Conservation (phyloP, 176 grass and related monocot species). For the Lolium rigidum region DNA sequence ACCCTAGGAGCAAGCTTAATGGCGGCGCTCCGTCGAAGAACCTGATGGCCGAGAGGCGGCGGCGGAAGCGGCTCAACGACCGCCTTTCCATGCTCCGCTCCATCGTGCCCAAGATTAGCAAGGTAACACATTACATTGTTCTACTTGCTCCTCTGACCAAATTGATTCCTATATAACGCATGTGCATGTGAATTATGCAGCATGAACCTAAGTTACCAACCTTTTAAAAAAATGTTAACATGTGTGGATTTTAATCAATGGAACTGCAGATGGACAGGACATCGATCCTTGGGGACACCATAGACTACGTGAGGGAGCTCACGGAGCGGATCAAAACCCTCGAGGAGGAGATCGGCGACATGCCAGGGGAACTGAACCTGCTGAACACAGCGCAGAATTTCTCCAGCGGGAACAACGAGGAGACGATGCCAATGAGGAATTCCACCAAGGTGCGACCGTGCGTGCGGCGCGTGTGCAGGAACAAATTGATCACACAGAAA, state of each 20-base stretch:
- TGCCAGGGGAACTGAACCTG: slow-evolving; percentile 50
- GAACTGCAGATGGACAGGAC: slow-evolving; percentile 74
- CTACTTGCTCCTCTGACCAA: not conserved
- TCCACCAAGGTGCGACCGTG: slow-evolving; percentile 58
- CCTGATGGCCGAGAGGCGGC: slow-evolving; percentile 79
- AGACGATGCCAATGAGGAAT: slow-evolving; percentile 73
- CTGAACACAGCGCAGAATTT: slow-evolving; percentile 50
- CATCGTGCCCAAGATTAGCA: slow-evolving; percentile 86
- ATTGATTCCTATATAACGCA: not conserved
- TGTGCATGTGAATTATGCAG: no score
- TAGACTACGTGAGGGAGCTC: slow-evolving; percentile 85
- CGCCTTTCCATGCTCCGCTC: slow-evolving; percentile 93
- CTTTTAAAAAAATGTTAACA: not conserved
- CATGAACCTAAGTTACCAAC: no score
- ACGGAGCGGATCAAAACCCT: slow-evolving; percentile 71
- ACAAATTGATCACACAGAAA: no score
- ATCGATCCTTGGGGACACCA: slow-evolving; percentile 85
- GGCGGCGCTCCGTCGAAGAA: slow-evolving; percentile 67
- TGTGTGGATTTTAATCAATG: not conserved
- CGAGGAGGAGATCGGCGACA: slow-evolving; percentile 56
- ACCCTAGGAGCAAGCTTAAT: slow-evolving; percentile 47
- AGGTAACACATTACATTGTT: slow-evolving; percentile 40
- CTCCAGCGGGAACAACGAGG: slow-evolving; percentile 43
- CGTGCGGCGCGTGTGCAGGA: not conserved
- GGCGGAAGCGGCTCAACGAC: slow-evolving; percentile 86